Evolutionary conservation across 202 grass and related monocot species (phyloP).

Genomic region (Carex arenaria): DNA sequence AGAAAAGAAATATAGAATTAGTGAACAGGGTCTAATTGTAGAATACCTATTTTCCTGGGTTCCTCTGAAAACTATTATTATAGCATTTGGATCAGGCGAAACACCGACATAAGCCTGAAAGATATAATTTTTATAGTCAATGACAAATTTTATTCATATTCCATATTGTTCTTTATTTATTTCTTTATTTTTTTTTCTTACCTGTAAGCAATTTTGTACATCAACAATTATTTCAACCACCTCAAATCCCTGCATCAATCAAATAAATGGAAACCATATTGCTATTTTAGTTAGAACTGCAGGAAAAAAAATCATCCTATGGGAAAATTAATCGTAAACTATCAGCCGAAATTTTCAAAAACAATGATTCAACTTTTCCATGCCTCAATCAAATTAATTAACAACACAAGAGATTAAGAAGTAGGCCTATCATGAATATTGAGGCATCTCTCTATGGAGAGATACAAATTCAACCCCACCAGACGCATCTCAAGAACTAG

Average conservation of each 20-base stretch:
- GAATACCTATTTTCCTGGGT: slow-evolving; percentile 93
- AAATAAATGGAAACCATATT: slow-evolving; percentile 21
- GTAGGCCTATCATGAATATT: background rate
- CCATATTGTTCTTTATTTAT: background rate
- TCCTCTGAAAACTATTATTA: slow-evolving; percentile 87
- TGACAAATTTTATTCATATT: background rate
- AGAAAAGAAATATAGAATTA: background rate
- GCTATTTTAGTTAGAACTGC: background rate
- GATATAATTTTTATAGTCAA: slow-evolving; percentile 19
- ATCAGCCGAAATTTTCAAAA: background rate
- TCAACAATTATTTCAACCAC: slow-evolving; percentile 77
- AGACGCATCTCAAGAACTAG: background rate
- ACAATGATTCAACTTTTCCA: background rate
- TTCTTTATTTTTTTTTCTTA: slow-evolving; percentile 3
- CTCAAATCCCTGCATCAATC: slow-evolving; percentile 65
- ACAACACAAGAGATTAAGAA: background rate
- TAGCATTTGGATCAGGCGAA: slow-evolving; percentile 73
- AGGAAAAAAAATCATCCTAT: slow-evolving; percentile 1
- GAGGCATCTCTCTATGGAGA: background rate
- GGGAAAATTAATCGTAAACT: background rate
- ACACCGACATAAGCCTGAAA: slow-evolving; percentile 94
- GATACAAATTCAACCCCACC: background rate
- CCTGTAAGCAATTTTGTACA: slow-evolving; percentile 91
- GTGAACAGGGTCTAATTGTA: background rate
- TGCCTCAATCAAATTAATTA: background rate